A percentile compares a stretch with the other conserved stretches of the same genome.
These are phyloP conservation scores for Phenoliferia sp. DNA, from an alignment of 1,284 basidiomycete species.

Conservation along the genomic window DNA sequence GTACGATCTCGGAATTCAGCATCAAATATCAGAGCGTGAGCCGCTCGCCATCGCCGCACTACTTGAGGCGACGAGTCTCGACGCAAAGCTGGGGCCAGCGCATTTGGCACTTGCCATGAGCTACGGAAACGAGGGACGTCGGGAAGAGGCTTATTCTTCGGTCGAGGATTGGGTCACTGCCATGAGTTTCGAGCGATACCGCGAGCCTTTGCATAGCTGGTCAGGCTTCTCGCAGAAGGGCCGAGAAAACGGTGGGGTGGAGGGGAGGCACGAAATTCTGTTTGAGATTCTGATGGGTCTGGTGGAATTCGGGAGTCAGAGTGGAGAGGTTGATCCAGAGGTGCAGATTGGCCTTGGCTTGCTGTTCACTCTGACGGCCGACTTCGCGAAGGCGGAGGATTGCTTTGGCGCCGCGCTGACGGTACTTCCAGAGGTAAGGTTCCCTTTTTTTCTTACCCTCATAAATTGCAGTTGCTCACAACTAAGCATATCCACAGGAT, in stretches of 20 bases:
- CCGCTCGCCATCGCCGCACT: slow-evolving; percentile 82
- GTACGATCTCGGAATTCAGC: background rate
- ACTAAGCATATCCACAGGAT: slow-evolving; percentile 54
- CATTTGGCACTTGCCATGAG: slow-evolving; percentile 90
- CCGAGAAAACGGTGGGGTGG: slow-evolving; percentile 1
- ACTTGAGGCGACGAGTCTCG: slow-evolving; percentile 71
- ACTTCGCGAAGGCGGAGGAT: slow-evolving; percentile 86
- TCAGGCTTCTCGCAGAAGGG: no score
- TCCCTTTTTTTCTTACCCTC: background rate
- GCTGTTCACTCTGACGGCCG: slow-evolving; percentile 86
- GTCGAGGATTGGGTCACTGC: slow-evolving; percentile 69
- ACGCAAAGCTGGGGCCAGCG: slow-evolving; percentile 55
- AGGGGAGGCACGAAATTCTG: slow-evolving; percentile 37
- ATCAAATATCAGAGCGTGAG: slow-evolving; percentile 62
- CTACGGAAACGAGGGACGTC: slow-evolving; percentile 83
- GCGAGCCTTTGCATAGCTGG: background rate
- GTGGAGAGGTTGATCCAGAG: slow-evolving; percentile 67
- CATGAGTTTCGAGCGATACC: background rate
- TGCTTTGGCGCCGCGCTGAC: slow-evolving; percentile 87
- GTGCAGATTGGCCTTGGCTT: slow-evolving; percentile 93
- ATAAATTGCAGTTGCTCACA: background rate
- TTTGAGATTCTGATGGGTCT: slow-evolving; percentile 43
- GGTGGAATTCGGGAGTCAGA: slow-evolving; percentile 31
- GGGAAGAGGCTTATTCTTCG: slow-evolving; percentile 63
- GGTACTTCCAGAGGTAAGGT: slow-evolving; percentile 75